phyloP scores from a whole-genome alignment of 176 grass and related monocot genomes.

The Aegilops sharonensis region DNA sequence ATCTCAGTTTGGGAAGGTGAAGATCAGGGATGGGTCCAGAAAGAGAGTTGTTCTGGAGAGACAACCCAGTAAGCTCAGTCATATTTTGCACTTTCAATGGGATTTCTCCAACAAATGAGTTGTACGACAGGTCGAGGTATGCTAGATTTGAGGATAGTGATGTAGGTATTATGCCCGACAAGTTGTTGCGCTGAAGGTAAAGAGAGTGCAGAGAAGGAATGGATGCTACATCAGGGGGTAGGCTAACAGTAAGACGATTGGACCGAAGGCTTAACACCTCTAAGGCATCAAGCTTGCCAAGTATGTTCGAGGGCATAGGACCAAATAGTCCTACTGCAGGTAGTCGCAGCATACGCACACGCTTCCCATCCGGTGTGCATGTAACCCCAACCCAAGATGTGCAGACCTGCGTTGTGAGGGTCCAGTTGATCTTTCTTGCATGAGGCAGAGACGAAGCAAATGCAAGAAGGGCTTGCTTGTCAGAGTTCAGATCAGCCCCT shows the following conservation, averaged over 20 bases:
- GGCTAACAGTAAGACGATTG: conserved; percentile 69
- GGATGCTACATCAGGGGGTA: conserved; percentile 75
- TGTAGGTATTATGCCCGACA: conserved; percentile 69
- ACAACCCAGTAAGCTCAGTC: conserved; percentile 68
- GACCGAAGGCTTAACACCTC: conserved; percentile 86
- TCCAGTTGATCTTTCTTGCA: conserved; percentile 89
- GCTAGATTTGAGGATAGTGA: conserved; percentile 65
- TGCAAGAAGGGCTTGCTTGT: conserved; percentile 74
- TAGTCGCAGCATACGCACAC: conserved; percentile 56
- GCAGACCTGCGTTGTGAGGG: conserved; percentile 53
- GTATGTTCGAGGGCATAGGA: conserved; percentile 58
- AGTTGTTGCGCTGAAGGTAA: conserved; percentile 87
- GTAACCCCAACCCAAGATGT: conserved; percentile 77
- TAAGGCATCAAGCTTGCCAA: conserved; percentile 85
- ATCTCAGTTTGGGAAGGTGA: conserved; percentile 56
- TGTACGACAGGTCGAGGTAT: conserved; percentile 88
- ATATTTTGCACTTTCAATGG: conserved; percentile 66
- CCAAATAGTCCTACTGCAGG: conserved; percentile 75
- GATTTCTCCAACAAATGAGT: conserved; percentile 74
- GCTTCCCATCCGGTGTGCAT: conserved; percentile 56
- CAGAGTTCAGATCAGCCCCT: conserved; percentile 60
- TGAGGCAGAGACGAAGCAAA: conserved; percentile 72
- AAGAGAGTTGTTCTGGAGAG: conserved; percentile 90
- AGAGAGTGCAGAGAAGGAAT: conserved; percentile 81
- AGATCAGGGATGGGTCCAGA: conserved; percentile 75